These are phyloP conservation scores for Pseudonitzschia delicatissima DNA, from an alignment of 108 stramenopile species.

Conservation along the genomic window DNA sequence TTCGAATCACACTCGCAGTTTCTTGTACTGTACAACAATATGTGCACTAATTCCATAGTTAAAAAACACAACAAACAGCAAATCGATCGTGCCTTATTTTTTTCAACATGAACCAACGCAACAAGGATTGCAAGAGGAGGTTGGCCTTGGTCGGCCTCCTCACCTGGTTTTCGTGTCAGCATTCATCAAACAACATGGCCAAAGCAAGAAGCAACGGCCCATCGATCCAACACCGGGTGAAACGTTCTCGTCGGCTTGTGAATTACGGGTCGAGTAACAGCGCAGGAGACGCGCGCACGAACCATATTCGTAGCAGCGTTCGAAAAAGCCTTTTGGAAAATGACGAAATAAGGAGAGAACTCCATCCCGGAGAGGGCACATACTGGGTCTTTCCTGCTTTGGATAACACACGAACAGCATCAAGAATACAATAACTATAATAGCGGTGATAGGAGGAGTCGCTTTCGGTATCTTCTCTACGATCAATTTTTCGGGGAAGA, in stretches of 20 bases:
- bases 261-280: background rate
- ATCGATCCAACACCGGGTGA: constrained; percentile 19
- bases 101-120: no score
- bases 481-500: constrained; percentile 30
- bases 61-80: no score
- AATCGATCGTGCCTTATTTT: no score
- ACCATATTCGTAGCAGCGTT: constrained; percentile 1
- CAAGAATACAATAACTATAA: constrained; percentile 15
- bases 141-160: constrained; percentile 13
- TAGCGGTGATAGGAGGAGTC: background rate
- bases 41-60: no score
- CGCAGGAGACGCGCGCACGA: background rate
- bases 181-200: background rate
- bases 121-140: constrained; percentile 2
- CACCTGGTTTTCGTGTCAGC: constrained; percentile 13
- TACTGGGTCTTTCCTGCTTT: background rate
- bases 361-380: background rate
- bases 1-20: no score
- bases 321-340: background rate
- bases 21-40: no score
- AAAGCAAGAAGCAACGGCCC: background rate
- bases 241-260: constrained; percentile 10
- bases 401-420: background rate
- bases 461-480: constrained; percentile 14
- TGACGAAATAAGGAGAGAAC: constrained; percentile 2